phyloP scores from a whole-genome alignment of 2,329 filamentous ascomycete genomes.

The Fulvia fulva region DNA sequence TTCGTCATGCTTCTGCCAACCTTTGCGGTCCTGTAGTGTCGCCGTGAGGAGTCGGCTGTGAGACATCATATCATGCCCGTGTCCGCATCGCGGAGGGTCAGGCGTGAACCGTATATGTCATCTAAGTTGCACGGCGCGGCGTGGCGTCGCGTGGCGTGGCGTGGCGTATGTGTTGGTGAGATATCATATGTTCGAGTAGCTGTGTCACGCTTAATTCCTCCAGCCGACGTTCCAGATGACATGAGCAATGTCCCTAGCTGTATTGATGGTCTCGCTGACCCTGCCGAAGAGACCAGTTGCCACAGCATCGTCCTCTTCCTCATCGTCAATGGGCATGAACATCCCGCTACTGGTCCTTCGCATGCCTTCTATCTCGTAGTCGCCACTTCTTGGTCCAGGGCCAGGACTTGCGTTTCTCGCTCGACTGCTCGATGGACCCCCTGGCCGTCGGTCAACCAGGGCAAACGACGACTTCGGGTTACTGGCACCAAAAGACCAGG shows the following conservation, averaged over 20 bases:
- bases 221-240: constrained; percentile 66
- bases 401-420: constrained; percentile 17
- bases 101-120: too few relatives aligned
- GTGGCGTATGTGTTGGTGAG: neutral
- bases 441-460: constrained; percentile 18
- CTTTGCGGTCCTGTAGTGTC: neutral
- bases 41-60: neutral
- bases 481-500: constrained; percentile 34
- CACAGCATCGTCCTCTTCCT: constrained; percentile 58
- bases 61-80: neutral
- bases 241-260: constrained; percentile 60
- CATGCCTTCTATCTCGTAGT: constrained; percentile 58
- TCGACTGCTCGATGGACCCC: constrained; percentile 33
- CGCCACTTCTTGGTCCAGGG: constrained; percentile 19
- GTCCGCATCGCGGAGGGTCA: too few relatives aligned
- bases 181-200: neutral
- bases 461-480: constrained; percentile 32
- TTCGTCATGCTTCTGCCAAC: neutral
- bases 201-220: constrained; percentile 43
- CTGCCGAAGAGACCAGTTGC: constrained; percentile 66
- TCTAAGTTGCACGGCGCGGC: too few relatives aligned
- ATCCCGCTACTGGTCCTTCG: constrained; percentile 79
- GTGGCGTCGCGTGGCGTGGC: too few relatives aligned
- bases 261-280: constrained; percentile 73
- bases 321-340: constrained; percentile 78